These are phyloP conservation scores for Pichia gijzeniarum DNA, from an alignment of 805 yeast species.

Conservation along the genomic window DNA sequence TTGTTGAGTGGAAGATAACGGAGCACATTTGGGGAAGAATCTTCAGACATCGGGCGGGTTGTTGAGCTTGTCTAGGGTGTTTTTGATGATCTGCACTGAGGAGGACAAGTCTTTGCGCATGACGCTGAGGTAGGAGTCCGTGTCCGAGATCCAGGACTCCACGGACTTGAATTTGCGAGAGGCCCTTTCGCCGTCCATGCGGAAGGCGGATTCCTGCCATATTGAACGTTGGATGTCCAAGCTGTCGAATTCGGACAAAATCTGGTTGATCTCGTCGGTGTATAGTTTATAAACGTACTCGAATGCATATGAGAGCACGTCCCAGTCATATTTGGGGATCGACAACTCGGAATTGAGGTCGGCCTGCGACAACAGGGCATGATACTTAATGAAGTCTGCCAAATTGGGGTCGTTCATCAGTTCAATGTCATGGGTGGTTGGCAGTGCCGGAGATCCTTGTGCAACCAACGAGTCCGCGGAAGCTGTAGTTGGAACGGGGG, in stretches of 20 bases:
- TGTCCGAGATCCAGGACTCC: constrained; percentile 18
- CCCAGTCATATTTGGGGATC: constrained; percentile 24
- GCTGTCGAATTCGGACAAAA: constrained; percentile 18
- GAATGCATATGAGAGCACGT: constrained; percentile 17
- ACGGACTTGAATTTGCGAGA: constrained; percentile 12
- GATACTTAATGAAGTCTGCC: constrained; percentile 3
- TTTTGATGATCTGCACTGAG: constrained; percentile 19
- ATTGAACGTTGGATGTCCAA: constrained; percentile 19
- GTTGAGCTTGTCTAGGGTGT: constrained; percentile 15
- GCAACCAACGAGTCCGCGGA: no score
- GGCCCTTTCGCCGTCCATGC: constrained; percentile 22
- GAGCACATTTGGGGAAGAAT: no score
- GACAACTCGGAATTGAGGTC: constrained; percentile 1
- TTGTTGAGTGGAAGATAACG: no score
- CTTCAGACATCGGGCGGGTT: not conserved
- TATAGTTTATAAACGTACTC: constrained; percentile 20
- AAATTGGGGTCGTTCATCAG: constrained; percentile 8
- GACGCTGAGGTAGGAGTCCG: constrained; percentile 14
- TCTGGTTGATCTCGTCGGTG: constrained; percentile 17
- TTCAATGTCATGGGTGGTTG: not conserved
- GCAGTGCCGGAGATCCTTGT: not conserved
- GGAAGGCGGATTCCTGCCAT: constrained; percentile 25
- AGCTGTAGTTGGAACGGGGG: no score
- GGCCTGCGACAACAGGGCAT: not conserved
- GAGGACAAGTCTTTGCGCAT: constrained; percentile 16